These are phyloP conservation scores for Mycena pura DNA, from an alignment of 768 basidiomycete species.

Conservation along the genomic window DNA sequence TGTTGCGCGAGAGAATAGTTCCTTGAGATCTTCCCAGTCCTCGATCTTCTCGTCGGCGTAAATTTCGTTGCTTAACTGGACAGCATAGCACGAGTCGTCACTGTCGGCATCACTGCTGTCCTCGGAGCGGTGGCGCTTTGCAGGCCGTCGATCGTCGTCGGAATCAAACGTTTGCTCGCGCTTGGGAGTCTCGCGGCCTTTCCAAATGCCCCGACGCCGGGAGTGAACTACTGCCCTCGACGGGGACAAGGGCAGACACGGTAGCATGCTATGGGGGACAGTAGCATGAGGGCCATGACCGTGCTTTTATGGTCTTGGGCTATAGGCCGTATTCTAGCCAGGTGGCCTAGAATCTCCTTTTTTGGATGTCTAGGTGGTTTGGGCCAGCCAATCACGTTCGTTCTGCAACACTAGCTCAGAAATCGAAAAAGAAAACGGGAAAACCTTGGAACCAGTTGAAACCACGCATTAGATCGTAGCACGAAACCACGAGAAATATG, in stretches of 20 bases:
- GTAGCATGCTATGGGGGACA: constrained; percentile 4
- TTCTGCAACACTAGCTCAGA: too few relatives aligned
- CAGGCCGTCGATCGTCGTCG: constrained; percentile 6
- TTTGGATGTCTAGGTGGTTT: too few relatives aligned
- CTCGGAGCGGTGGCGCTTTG: constrained; percentile 22
- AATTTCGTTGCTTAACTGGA: not conserved
- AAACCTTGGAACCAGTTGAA: too few relatives aligned
- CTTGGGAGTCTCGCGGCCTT: constrained; percentile 20
- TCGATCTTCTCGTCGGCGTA: constrained; percentile 36
- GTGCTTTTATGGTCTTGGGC: too few relatives aligned
- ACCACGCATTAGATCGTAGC: too few relatives aligned
- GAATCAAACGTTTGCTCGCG: constrained; percentile 6
- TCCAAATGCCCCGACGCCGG: constrained; percentile 21
- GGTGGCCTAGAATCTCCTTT: too few relatives aligned
- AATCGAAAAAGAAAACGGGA: too few relatives aligned
- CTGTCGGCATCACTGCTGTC: constrained; percentile 12
- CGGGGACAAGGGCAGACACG: constrained; percentile 5
- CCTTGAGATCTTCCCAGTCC: constrained; percentile 75
- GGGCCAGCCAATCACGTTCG: too few relatives aligned
- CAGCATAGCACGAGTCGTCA: constrained; percentile 17
- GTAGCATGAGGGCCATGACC: not conserved
- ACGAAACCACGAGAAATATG: too few relatives aligned
- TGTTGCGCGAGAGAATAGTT: constrained; percentile 61
- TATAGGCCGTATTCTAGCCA: too few relatives aligned
- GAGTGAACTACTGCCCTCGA: not conserved